Conservation (phyloP, 2,329 filamentous ascomycete genomes). For the Epicoccum sorghinum region DNA sequence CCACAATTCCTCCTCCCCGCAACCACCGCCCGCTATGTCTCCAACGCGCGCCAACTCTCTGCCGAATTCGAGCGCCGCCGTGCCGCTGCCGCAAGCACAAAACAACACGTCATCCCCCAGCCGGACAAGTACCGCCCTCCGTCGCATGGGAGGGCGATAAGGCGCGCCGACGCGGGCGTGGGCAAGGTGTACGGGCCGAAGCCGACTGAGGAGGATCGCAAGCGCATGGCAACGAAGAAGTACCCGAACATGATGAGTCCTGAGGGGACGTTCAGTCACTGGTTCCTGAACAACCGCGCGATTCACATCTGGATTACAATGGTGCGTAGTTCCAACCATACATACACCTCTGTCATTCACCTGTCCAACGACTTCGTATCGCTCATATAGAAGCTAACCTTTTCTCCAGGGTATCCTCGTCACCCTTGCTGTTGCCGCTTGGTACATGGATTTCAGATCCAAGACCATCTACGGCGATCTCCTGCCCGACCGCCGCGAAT, state of each 20-base stretch:
- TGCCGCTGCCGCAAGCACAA: slow-evolving; percentile 41
- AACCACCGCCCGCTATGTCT: slow-evolving; percentile 40
- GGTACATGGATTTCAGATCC: slow-evolving; percentile 77
- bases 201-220: slow-evolving; percentile 68
- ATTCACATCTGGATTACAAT: slow-evolving; percentile 86
- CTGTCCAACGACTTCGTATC: no score
- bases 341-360: neutral
- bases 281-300: slow-evolving; percentile 77
- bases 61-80: slow-evolving; percentile 37
- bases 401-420: slow-evolving; percentile 67
- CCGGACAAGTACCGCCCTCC: slow-evolving; percentile 90
- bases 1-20: slow-evolving; percentile 19
- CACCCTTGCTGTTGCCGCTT: slow-evolving; percentile 72
- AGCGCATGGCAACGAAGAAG: slow-evolving; percentile 69
- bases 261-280: slow-evolving; percentile 79
- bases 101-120: slow-evolving; percentile 70
- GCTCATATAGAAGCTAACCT: neutral
- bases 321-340: slow-evolving; percentile 57
- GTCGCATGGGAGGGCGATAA: slow-evolving; percentile 74
- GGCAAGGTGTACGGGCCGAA: slow-evolving; percentile 77
- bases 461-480: slow-evolving; percentile 81
- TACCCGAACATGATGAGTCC: slow-evolving; percentile 93
- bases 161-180: slow-evolving; percentile 55
- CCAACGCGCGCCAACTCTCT: slow-evolving; percentile 33
- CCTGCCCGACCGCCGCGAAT: slow-evolving; percentile 72